A percentile compares a stretch with the other conserved stretches of the same genome.
Evolutionary conservation across 805 yeast genomes (phyloP).

Genomic region (Lachancea dasiensis): DNA sequence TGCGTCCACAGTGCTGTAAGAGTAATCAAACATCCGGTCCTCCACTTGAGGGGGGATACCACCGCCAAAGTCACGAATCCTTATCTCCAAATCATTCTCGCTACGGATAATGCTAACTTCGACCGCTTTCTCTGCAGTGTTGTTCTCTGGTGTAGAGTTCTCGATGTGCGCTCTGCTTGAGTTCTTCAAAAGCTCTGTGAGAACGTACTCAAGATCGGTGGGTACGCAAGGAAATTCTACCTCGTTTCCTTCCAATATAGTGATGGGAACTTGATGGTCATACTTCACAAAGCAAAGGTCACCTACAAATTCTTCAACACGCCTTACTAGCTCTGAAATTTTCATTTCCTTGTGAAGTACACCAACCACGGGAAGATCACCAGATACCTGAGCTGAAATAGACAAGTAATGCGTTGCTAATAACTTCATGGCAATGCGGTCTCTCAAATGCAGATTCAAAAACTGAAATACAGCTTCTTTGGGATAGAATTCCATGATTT

Average conservation of each 20-base stretch:
- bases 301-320: slow-evolving; percentile 68
- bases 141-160: slow-evolving; percentile 32
- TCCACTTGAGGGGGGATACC: slow-evolving; percentile 72
- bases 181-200: slow-evolving; percentile 83
- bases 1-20: slow-evolving; percentile 70
- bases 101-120: slow-evolving; percentile 29
- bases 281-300: slow-evolving; percentile 81
- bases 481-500: slow-evolving; percentile 45
- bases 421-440: slow-evolving; percentile 80
- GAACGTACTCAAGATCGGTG: slow-evolving; percentile 78
- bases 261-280: slow-evolving; percentile 61
- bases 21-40: slow-evolving; percentile 71
- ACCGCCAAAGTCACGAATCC: slow-evolving; percentile 82
- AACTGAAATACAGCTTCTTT: slow-evolving; percentile 51
- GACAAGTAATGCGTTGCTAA: slow-evolving; percentile 80
- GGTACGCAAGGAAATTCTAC: slow-evolving; percentile 77
- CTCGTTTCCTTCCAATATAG: slow-evolving; percentile 50
- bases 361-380: slow-evolving; percentile 47
- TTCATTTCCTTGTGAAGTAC: slow-evolving; percentile 61
- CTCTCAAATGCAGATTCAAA: slow-evolving; percentile 69
- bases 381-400: slow-evolving; percentile 39
- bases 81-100: slow-evolving; percentile 50
- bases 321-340: slow-evolving; percentile 55
- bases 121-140: slow-evolving; percentile 22
- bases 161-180: slow-evolving; percentile 86